phyloP scores from a whole-genome alignment of 1,284 basidiomycete species.

The Ustilago hordei region DNA sequence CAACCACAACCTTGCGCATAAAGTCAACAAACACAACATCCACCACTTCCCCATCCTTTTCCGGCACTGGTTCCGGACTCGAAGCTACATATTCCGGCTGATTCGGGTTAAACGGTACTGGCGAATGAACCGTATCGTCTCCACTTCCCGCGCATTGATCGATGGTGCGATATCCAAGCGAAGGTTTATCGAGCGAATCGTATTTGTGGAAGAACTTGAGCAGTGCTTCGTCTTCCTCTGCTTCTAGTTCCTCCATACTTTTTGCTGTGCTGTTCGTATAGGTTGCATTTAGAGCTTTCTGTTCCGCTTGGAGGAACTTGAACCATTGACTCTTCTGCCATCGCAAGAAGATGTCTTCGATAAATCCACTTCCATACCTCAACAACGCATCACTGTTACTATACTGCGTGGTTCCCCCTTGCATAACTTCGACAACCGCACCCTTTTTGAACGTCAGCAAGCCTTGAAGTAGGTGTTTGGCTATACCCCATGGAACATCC shows the following conservation, averaged over 20 bases:
- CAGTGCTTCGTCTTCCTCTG: slow-evolving; percentile 45
- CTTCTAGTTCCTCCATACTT: slow-evolving; percentile 44
- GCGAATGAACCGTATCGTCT: slow-evolving; percentile 64
- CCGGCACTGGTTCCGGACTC: slow-evolving; percentile 39
- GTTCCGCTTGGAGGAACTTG: slow-evolving; percentile 36
- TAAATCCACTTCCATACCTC: slow-evolving; percentile 37
- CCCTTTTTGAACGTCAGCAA: slow-evolving; percentile 49
- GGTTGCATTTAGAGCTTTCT: slow-evolving; percentile 23
- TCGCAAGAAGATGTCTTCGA: slow-evolving; percentile 44
- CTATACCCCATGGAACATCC: slow-evolving; percentile 60
- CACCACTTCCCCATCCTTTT: slow-evolving; percentile 39
- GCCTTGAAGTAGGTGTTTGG: slow-evolving; percentile 45
- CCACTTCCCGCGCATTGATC: slow-evolving; percentile 57
- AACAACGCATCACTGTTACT: slow-evolving; percentile 37
- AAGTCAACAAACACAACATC: slow-evolving; percentile 57
- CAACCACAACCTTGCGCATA: slow-evolving; percentile 34
- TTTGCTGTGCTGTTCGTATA: slow-evolving; percentile 15
- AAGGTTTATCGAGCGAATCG: slow-evolving; percentile 47
- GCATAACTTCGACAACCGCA: slow-evolving; percentile 46
- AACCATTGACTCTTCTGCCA: slow-evolving; percentile 56
- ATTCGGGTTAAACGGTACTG: slow-evolving; percentile 45
- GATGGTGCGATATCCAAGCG: slow-evolving; percentile 67
- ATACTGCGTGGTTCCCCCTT: slow-evolving; percentile 36
- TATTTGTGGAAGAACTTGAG: slow-evolving; percentile 41
- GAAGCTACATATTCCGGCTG: slow-evolving; percentile 66